Base-by-base conservation (phyloP, 306 rosid genomes). In the Ceratonia siliqua region DNA sequence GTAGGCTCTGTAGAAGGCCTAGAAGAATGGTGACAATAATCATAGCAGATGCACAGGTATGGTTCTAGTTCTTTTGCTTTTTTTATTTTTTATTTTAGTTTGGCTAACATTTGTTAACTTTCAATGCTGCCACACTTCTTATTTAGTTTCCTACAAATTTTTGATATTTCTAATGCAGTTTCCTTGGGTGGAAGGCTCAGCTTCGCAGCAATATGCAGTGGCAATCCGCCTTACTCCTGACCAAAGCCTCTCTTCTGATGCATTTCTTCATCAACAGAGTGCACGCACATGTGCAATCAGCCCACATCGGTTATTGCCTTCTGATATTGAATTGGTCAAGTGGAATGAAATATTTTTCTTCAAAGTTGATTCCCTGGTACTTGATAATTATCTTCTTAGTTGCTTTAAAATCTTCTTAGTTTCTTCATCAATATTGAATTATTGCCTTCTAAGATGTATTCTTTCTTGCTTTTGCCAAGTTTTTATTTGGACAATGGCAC, bases 311-410 rank as follows among this genome's bases (percentile, higher is more conserved):
- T 65, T 76, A 48, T 55, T 75, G 68, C 82, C 88, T 73, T 68
- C 92, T 1, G 89, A 94, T 79, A 71, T 87, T 73, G 89, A 90
- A 53, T 80, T 86, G 56, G 93, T 94, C 88, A 53, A 80, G 71
- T 94, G 99, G 99, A 92, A 94, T 78, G 99, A 94, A 82, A 84
- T 92, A 56, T 94, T 92, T 83, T 91, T 89, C 87, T 94, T 94
- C 86, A 94, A 87, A 94, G 93, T 92, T 70, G 97, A 90, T 79
- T 73, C 91, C 35, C 87, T 87, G 80, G 99, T 94, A 87, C 38
- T 86, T 82, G 56, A 65, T 75, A 70, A 54, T 36, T 58, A 49
- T 76, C 54, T 15, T 66, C 3, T 67, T 68, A 20, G 58, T 27
- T 54, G 18, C 61, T 36, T 74, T 69, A 56, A 36, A 55, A 56